A percentile compares a stretch with the other conserved stretches of the same genome.
Conservation (phyloP, 2,329 filamentous ascomycete genomes). For the Arthrocladium fulminans region DNA sequence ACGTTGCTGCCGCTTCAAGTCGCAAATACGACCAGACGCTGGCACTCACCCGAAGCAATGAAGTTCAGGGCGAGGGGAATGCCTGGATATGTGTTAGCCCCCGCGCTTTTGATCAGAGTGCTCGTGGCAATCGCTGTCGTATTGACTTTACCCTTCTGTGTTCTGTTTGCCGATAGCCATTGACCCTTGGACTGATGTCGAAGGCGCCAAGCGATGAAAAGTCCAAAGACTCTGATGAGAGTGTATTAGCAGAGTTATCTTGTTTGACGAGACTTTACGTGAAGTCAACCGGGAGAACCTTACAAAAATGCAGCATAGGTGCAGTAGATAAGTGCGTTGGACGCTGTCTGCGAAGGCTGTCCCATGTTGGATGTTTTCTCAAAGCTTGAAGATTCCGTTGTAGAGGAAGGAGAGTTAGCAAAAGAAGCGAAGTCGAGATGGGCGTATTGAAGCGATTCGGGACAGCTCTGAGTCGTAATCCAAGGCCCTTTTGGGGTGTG, state of each 20-base stretch:
- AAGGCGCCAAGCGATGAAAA: constrained; percentile 47
- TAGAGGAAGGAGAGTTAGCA: background rate
- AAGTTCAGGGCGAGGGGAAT: constrained; percentile 78
- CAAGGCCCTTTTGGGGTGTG: no score
- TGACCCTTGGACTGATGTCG: constrained; percentile 58
- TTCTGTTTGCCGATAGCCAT: constrained; percentile 67
- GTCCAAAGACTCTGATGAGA: constrained; percentile 51
- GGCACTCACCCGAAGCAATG: constrained; percentile 80
- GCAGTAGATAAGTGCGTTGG: constrained; percentile 74
- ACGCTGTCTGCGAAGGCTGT: constrained; percentile 63
- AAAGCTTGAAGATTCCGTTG: constrained; percentile 37
- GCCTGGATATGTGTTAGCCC: constrained; percentile 42
- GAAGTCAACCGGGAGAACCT: no score
- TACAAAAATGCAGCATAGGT: constrained; percentile 73
- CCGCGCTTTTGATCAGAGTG: background rate
- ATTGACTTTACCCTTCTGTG: constrained; percentile 64
- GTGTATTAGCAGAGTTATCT: constrained; percentile 15
- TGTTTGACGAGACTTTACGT: no score
- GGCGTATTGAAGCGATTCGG: no score
- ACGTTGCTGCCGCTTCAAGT: constrained; percentile 51
- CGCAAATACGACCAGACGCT: constrained; percentile 23
- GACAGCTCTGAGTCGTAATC: no score
- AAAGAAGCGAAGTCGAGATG: background rate
- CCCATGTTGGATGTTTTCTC: constrained; percentile 49
- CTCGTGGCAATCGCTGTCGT: background rate